Base-by-base conservation (phyloP, 2,329 filamentous ascomycete species). In the Fonsecaea monophora region DNA sequence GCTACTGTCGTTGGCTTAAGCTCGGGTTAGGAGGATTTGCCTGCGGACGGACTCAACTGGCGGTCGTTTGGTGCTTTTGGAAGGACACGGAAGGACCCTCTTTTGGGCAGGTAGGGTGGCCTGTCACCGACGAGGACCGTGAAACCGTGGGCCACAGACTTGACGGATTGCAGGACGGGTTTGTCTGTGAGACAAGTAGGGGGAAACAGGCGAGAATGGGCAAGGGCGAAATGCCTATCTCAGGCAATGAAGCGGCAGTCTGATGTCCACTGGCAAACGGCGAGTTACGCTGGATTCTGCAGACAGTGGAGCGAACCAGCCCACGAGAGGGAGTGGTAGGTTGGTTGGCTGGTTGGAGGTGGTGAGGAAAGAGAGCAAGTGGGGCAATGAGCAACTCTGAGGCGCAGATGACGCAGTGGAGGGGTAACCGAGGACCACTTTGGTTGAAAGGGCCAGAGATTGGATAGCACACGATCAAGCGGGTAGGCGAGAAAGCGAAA, bases 391-490 rank as follows among this genome's bases (percentile, higher is more conserved):
- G 53, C 32, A 35, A 58, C 50, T 62, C 45, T 55, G 60, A 62
- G 25, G 61, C 48, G 63, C n/a, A 61, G 65, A 70, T 70, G 68
- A 70, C 68, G 68, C 65, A 66, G 55, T 67, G 57, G 68, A 67
- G 66, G 65, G 65, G 59, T 53, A 61, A 21, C 59, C 59, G 32
- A 60, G 57, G 42, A 60, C 57, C 62, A 35, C 30, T 54, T 45
- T 30, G 45, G 59, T 53, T 54, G 8, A n/a, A 13, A n/a, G 57
- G 40, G 21, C 21, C 48, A 54, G 34, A 65, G 57, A 40, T 57
- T 61, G 59, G 37, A 59, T 50, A 54, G 53, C 58, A 61, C 55
- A 59, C 48, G 63, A 61, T 64, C 54, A 53, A 63, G 37, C 8
- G 54, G 50, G 50, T 38, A 35, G 58, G 42, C 48, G 40, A 45